phyloP scores from a whole-genome alignment of 345 rosid species.

The Populus davidiana region DNA sequence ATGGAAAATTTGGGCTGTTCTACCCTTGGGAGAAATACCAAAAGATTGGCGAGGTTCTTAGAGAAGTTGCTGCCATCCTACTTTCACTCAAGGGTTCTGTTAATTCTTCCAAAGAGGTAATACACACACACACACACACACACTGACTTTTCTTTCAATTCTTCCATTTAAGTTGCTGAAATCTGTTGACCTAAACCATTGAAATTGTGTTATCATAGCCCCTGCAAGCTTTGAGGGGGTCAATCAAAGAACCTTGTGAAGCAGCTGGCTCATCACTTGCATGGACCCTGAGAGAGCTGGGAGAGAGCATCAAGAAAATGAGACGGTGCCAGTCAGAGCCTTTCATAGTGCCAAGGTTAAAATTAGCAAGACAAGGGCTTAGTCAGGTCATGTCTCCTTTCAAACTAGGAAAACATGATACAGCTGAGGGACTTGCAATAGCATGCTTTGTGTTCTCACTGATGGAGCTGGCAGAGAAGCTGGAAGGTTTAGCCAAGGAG shows the following conservation, averaged over 20 bases:
- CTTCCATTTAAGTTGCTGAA: neutral
- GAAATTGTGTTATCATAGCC: conserved; percentile 7
- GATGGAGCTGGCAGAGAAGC: conserved; percentile 45
- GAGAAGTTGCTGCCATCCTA: conserved; percentile 42
- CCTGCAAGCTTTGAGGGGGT: conserved; percentile 19
- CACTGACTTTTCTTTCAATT: neutral
- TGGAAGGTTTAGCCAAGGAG: conserved; percentile 49
- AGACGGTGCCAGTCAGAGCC: conserved; percentile 34
- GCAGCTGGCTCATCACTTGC: conserved; percentile 35
- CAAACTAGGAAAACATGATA: conserved; percentile 10
- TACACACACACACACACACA: neutral
- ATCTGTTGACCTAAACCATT: neutral
- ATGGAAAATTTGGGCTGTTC: conserved; percentile 68
- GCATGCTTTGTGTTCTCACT: conserved; percentile 47
- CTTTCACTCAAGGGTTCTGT: conserved; percentile 43
- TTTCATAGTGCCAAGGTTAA: conserved; percentile 39
- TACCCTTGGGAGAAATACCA: conserved; percentile 79
- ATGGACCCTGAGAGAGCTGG: conserved; percentile 50
- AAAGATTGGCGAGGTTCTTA: conserved; percentile 53
- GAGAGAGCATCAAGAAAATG: conserved; percentile 51
- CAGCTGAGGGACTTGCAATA: conserved; percentile 36
- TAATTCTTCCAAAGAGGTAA: conserved; percentile 41
- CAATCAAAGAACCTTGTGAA: conserved; percentile 44
- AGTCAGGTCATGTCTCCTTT: conserved; percentile 19
- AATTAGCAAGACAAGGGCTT: conserved; percentile 41